A percentile compares a stretch with the other conserved stretches of the same genome.
phyloP scores from a whole-genome alignment of 495 filamentous ascomycete genomes.

The Clavariopsis aquatica region DNA sequence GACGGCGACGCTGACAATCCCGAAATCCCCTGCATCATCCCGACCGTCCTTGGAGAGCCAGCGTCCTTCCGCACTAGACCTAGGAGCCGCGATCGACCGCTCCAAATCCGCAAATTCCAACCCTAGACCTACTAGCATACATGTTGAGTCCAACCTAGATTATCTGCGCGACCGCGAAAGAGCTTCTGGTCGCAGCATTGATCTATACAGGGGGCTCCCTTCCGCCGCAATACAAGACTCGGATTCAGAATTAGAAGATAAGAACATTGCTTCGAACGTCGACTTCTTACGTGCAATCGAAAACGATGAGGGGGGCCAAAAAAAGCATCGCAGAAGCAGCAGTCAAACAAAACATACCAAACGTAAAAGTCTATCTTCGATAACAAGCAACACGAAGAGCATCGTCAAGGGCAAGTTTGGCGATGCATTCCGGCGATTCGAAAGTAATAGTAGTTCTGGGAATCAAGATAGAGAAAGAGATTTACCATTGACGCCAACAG shows the following conservation, averaged over 20 bases:
- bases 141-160: constrained; percentile 76
- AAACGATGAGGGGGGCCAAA: constrained; percentile 62
- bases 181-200: constrained; percentile 42
- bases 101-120: constrained; percentile 66
- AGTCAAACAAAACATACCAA: constrained; percentile 68
- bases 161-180: constrained; percentile 65
- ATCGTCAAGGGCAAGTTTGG: constrained; percentile 88
- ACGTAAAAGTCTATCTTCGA: constrained; percentile 75
- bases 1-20: constrained; percentile 50
- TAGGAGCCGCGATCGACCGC: constrained; percentile 57
- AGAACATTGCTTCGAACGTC: constrained; percentile 79
- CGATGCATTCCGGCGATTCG: constrained; percentile 93
- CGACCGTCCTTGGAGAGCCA: constrained; percentile 77
- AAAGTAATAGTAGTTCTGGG: constrained; percentile 58
- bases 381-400: constrained; percentile 79
- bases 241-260: constrained; percentile 56
- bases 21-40: constrained; percentile 65
- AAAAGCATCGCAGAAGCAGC: constrained; percentile 66
- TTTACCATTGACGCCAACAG: constrained; percentile 31
- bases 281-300: constrained; percentile 86
- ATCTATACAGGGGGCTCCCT: constrained; percentile 41
- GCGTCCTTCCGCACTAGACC: constrained; percentile 64
- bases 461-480: constrained; percentile 43
- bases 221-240: constrained; percentile 45
- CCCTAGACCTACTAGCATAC: constrained; percentile 71